These are phyloP conservation scores for Lecanosticta acicola DNA, from an alignment of 2,329 filamentous ascomycete species.

Conservation along the genomic window DNA sequence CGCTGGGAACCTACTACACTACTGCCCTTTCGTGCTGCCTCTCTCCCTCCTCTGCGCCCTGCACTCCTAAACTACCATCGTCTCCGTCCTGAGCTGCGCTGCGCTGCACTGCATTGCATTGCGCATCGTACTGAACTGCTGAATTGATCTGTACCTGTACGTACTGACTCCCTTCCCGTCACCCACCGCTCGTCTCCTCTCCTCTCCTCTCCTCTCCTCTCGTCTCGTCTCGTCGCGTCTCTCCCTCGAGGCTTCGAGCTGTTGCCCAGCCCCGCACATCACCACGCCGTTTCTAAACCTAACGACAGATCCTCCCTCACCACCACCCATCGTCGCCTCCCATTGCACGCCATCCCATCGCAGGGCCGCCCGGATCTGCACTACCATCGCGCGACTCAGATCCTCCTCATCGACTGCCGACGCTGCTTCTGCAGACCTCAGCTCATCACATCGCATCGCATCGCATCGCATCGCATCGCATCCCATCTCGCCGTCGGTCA, in stretches of 20 bases:
- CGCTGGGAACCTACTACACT: constrained; percentile 9
- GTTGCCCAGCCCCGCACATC: constrained; percentile 9
- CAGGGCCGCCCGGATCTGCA: constrained; percentile 7
- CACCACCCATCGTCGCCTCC: not conserved
- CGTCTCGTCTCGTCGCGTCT: not conserved
- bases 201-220: constrained; percentile 8
- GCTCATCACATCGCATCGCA: not conserved
- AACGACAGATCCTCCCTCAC: constrained; percentile 1
- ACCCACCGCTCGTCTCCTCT: too few species aligned
- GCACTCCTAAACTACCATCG: not conserved
- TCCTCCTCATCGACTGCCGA: not conserved
- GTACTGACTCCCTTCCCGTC: too few species aligned
- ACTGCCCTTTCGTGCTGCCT: constrained; percentile 10
- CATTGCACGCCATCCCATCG: not conserved
- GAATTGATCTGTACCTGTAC: too few species aligned
- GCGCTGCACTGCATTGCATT: too few species aligned
- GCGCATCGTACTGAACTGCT: too few species aligned
- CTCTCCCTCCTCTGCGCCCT: not conserved
- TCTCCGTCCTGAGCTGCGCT: constrained; percentile 13
- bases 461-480: not conserved
- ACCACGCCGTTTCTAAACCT: constrained; percentile 7
- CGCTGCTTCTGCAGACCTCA: not conserved
- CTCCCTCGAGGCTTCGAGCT: not conserved
- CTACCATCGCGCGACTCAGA: constrained; percentile 6
- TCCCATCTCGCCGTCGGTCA: not conserved